phyloP scores from a whole-genome alignment of 345 rosid genomes.

The Kernera saxatilis region DNA sequence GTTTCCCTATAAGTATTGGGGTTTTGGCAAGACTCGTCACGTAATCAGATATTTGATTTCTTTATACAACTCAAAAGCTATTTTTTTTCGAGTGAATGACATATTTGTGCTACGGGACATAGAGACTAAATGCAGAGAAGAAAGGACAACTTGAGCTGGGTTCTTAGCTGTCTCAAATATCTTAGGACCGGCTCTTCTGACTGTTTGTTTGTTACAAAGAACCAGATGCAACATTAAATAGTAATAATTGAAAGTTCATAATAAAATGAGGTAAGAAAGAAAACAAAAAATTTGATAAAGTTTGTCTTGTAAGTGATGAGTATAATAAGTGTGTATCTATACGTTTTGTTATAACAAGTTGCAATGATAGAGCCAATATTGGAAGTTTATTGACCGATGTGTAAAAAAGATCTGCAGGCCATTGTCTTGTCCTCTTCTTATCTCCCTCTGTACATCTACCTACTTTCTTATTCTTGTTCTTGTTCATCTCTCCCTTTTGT shows the following conservation, averaged over 20 bases:
- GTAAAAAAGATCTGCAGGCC: slow-evolving; percentile 23
- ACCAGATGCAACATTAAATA: slow-evolving; percentile 1
- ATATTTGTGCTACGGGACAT: slow-evolving; percentile 20
- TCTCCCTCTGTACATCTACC: slow-evolving; percentile 28
- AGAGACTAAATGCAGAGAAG: slow-evolving; percentile 14
- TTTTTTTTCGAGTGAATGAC: not conserved
- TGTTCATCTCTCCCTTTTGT: slow-evolving; percentile 25
- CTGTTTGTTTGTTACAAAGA: slow-evolving; percentile 16
- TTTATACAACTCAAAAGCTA: not conserved
- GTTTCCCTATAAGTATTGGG: not conserved
- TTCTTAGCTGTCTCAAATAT: slow-evolving; percentile 34
- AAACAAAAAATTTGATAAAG: not conserved
- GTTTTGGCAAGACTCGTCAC: slow-evolving; percentile 2
- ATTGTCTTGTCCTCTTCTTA: slow-evolving; percentile 35
- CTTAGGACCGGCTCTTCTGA: too few species aligned
- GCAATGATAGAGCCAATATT: slow-evolving; percentile 6
- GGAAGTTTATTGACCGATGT: slow-evolving; percentile 24
- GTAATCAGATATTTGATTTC: not conserved
- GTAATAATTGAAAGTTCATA: not conserved
- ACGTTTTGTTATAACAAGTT: slow-evolving; percentile 16
- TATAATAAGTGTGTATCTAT: not conserved
- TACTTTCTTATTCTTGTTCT: slow-evolving; percentile 34
- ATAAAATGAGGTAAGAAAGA: not conserved
- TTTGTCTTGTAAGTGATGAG: slow-evolving; percentile 10
- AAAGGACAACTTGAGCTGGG: slow-evolving; percentile 22